Base-by-base conservation (phyloP, 163 green algal species). In the Scenedesmus sp. region DNA sequence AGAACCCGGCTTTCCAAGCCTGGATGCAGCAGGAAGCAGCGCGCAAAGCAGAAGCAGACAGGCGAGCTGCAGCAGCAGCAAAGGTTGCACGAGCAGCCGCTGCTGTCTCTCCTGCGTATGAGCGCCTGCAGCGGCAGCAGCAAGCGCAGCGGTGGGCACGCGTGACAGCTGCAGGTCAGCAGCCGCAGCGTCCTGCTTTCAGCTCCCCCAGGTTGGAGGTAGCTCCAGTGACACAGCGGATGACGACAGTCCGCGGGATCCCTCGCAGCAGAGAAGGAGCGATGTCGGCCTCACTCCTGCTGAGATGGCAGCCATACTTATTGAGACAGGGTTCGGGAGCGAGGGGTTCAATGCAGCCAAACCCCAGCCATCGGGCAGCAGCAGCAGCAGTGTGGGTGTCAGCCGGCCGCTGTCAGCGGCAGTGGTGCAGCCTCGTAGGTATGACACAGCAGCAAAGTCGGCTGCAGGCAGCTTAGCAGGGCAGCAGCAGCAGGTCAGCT, bases 21-120 rank as follows among this genome's bases (percentile, higher is more conserved):
- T 84, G 65, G 85, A 30, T 90, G 85, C n/a, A 73, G 59, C 43
- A 89, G 49, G 59, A 89, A 35, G 40, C 53, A 33, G 85, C 61
- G 33, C 78, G 46, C 42, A 89, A 89, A 33, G 85, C 72, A 43
- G 85, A 59, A 53, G 85, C 46, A 56, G 78, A 84, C 40, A n/a
- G 40, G 18, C 78, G 78, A 6, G 85, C 26, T 51, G 85, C 85
- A 22, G 65, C 82, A 51, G 85, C 68, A 44, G 65, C 43, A 68
- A 53, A 89, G 56, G 24, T 43, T 7, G 61, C 43, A 24, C n/a
- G 26, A 3, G 85, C 46, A 26, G 85, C 85, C 33, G 85, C 85
- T 42, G 85, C 85, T 43, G 85, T 49, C 12, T 42, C 85, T 6
- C 85, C 85, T 26, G 72, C 46, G 7, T 76, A 81, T 33, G 61